Base-by-base conservation (phyloP, 2,329 filamentous ascomycete genomes). In the Acephala macrosclerotiorum region DNA sequence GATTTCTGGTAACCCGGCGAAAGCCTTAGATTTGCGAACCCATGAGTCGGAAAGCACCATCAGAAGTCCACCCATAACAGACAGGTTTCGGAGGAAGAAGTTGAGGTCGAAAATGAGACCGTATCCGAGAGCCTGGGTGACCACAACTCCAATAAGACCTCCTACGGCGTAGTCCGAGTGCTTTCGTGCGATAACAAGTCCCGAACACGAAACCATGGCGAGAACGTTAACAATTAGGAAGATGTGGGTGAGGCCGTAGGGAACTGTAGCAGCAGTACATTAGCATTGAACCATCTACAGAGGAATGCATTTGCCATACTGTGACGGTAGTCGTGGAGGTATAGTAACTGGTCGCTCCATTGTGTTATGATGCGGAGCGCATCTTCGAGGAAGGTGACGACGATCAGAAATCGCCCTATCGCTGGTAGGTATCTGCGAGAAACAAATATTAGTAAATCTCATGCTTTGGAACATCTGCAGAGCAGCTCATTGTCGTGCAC, bases 41-140 rank as follows among this genome's bases (percentile, higher is more conserved):
- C 95, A 98, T 65, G 93, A 97, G 82, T 99, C 96, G 47, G 94
- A 97, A 57, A 99, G 86, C 22, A 99, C 96, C 96, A 99, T 98
- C 74, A 99, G 87, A 53, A 99, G 87, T 67, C 96, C 96, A 74
- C 96, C 96, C 84, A 98, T 95, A 75, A 99, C 96, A 71, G 94
- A 97, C 68, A 99, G 85, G 79, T 99, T 99, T 82, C 96, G 94
- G 71, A 99, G 91, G 89, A 99, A 99, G 86, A 99, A 99, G 88
- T 98, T 99, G 77, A 98, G 88, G 80, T 99, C 96, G 80, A 99
- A 98, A 80, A 99, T 97, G 69, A 99, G 87, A 66, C 96, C 96
- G 79, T 99, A 99, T 74, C 96, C 96, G 63, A 99, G 87, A 22
- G 95, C 96, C 82, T 99, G 96, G 38, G 94, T 91, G 68, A 99